Conservation (phyloP, 306 rosid species). For the Potentilla sterilis region DNA sequence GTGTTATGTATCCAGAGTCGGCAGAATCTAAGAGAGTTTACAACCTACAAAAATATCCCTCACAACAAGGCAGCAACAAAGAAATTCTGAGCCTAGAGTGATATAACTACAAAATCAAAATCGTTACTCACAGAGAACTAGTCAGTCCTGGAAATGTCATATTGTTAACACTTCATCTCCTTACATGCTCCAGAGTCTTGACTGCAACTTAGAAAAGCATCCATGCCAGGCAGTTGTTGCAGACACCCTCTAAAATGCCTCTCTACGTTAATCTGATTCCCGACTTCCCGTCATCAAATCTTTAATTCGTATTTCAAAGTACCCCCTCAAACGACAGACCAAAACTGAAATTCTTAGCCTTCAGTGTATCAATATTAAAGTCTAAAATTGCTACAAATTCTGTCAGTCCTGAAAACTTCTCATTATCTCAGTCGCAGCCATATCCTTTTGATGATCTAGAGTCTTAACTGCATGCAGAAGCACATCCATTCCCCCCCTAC, state of each 20-base stretch:
- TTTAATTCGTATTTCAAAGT: neutral
- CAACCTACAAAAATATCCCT: slow-evolving; percentile 48
- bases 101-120: slow-evolving; percentile 32
- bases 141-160: slow-evolving; percentile 20
- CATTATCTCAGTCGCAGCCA: slow-evolving; percentile 32
- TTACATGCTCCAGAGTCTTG: slow-evolving; percentile 55
- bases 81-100: slow-evolving; percentile 27
- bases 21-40: slow-evolving; percentile 44
- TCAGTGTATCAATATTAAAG: neutral
- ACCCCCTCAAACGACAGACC: neutral
- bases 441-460: slow-evolving; percentile 53
- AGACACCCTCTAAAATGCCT: neutral
- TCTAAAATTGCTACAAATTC: slow-evolving; percentile 18
- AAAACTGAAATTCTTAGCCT: neutral
- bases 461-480: slow-evolving; percentile 77
- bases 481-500: slow-evolving; percentile 80
- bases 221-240: slow-evolving; percentile 50
- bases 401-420: slow-evolving; percentile 14
- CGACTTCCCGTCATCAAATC: neutral
- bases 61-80: slow-evolving; percentile 25
- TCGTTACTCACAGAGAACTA: slow-evolving; percentile 10
- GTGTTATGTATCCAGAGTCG: slow-evolving; percentile 41
- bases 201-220: slow-evolving; percentile 69
- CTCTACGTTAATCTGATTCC: neutral
- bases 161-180: slow-evolving; percentile 22